Conservation (phyloP, 2,329 filamentous ascomycete genomes). For the Nigrograna mackinnonii region DNA sequence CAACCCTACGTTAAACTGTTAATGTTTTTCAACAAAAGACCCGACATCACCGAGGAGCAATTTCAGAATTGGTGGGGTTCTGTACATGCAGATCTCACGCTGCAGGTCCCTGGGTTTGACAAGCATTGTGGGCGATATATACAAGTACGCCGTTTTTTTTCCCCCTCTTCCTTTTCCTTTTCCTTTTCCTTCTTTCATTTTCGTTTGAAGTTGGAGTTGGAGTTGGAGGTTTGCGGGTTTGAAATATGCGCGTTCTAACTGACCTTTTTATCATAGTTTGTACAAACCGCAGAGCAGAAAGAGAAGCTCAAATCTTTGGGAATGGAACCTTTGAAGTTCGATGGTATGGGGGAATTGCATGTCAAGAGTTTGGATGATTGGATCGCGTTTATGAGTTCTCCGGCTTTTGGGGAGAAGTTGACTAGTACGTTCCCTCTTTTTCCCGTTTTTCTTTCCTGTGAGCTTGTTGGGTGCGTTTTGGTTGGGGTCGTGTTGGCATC, state of each 20-base stretch:
- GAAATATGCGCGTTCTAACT: too few species aligned
- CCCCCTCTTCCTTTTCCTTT: not conserved
- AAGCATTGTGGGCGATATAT: constrained; percentile 14
- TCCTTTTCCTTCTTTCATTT: not conserved
- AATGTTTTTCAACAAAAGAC: constrained; percentile 16
- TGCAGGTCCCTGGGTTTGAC: constrained; percentile 9
- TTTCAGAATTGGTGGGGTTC: constrained; percentile 17
- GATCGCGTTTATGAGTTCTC: constrained; percentile 12
- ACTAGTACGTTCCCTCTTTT: constrained; percentile 7
- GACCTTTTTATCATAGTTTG: not conserved
- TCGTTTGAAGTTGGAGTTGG: too few species aligned
- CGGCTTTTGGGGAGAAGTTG: constrained; percentile 10
- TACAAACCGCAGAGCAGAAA: constrained; percentile 9
- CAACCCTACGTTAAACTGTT: constrained; percentile 19
- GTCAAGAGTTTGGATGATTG: constrained; percentile 18
- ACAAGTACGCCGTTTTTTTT: constrained; percentile 11
- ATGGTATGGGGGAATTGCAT: constrained; percentile 19
- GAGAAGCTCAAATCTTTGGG: constrained; percentile 8
- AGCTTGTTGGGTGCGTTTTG: too few species aligned
- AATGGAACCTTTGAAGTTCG: constrained; percentile 13
- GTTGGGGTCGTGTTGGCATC: too few species aligned
- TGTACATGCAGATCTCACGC: constrained; percentile 18
- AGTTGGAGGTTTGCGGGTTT: too few species aligned
- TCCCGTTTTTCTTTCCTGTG: not conserved
- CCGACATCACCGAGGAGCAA: constrained; percentile 12